Percentiles rank a stretch among this genome's conserved stretches.
Conservation (phyloP, 441 rosid species). For the Pelargonium australe region DNA sequence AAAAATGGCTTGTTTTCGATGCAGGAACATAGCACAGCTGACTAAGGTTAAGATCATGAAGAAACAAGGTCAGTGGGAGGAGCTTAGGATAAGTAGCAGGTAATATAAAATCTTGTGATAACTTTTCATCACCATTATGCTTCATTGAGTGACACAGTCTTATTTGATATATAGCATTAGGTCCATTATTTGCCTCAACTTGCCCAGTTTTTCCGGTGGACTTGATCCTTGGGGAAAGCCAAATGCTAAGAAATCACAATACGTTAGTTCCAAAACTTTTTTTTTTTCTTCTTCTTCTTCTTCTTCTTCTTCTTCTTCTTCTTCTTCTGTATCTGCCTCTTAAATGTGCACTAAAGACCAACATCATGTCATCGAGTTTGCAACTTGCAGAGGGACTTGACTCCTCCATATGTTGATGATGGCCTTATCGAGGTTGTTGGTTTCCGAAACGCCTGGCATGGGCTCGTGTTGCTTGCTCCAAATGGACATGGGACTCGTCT, state of each 20-base stretch:
- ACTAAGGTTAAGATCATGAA: constrained; percentile 65
- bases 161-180: constrained; percentile 52
- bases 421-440: constrained; percentile 87
- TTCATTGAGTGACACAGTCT: not conserved
- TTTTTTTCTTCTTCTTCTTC: constrained; percentile 2
- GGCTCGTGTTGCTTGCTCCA: constrained; percentile 72
- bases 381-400: constrained; percentile 58
- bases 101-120: constrained; percentile 18
- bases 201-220: constrained; percentile 95
- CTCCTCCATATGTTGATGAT: constrained; percentile 85
- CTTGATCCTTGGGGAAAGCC: constrained; percentile 90
- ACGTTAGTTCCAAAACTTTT: constrained; percentile 42
- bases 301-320: too few species aligned
- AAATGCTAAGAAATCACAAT: constrained; percentile 41
- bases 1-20: constrained; percentile 10
- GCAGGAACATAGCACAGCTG: constrained; percentile 76
- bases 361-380: not conserved
- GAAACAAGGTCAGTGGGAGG: constrained; percentile 56
- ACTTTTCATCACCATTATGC: not conserved
- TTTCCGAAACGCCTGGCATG: constrained; percentile 97
- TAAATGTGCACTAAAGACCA: not conserved
- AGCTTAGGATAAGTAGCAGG: constrained; percentile 62
- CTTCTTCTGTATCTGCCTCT: too few species aligned
- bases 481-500: constrained; percentile 93
- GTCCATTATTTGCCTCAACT: constrained; percentile 88